Conservation (phyloP, 192 early-diverging fungal genomes). For the Rhizophagus clarus region DNA sequence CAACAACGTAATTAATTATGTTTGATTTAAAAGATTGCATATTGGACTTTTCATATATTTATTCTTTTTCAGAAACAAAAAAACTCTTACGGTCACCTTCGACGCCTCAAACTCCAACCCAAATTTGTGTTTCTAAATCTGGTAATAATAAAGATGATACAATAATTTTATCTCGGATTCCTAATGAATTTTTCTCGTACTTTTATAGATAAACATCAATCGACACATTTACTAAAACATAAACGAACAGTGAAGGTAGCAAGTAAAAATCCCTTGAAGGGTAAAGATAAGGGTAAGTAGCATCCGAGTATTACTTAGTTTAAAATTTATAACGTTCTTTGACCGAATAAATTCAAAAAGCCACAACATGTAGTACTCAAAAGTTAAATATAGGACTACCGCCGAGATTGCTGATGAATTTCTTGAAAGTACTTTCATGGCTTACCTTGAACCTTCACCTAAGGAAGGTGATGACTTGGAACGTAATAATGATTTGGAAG, state of each 20-base stretch:
- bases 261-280: neutral
- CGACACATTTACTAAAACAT: neutral
- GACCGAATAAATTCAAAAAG: too few relatives aligned
- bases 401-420: conserved; percentile 1
- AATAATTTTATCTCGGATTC: neutral
- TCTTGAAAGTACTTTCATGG: conserved; percentile 9
- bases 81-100: neutral
- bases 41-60: neutral
- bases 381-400: neutral
- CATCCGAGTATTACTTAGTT: too few relatives aligned
- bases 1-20: neutral
- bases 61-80: neutral
- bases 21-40: neutral
- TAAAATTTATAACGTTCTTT: too few relatives aligned
- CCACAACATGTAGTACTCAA: neutral
- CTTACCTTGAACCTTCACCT: neutral
- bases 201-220: neutral
- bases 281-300: neutral
- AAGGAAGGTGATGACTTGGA: neutral
- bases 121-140: neutral
- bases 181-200: neutral
- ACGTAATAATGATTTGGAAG: neutral
- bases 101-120: neutral
- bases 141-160: neutral
- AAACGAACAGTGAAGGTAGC: neutral